Evolutionary conservation across 768 basidiomycete species (phyloP).

Genomic region (Piloderma croceum): DNA sequence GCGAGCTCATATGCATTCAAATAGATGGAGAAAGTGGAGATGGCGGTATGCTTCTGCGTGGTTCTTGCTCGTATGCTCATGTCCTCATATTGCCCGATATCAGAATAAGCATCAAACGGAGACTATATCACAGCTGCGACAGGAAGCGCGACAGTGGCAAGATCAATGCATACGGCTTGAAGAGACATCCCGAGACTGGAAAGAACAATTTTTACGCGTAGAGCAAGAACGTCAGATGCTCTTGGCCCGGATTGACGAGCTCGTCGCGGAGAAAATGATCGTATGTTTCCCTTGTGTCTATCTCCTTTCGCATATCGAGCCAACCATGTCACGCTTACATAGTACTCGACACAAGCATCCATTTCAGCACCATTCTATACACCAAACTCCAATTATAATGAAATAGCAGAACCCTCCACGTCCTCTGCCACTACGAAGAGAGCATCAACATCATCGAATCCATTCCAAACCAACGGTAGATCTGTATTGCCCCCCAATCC

Average conservation of each 20-base stretch:
- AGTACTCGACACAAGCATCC: conserved; percentile 3
- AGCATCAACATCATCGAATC: conserved; percentile 25
- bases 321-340: conserved; percentile 8
- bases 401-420: conserved; percentile 23
- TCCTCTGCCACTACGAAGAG: conserved; percentile 26
- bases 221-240: conserved; percentile 62
- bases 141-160: conserved; percentile 69
- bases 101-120: conserved; percentile 58
- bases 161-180: conserved; percentile 50
- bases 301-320: conserved; percentile 1
- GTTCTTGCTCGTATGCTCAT: conserved; percentile 3
- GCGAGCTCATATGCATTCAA: conserved; percentile 4
- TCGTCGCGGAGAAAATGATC: conserved; percentile 44
- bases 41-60: conserved; percentile 37
- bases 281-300: conserved; percentile 27
- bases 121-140: conserved; percentile 53
- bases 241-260: conserved; percentile 52
- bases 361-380: conserved; percentile 24
- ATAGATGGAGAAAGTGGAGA: conserved; percentile 51
- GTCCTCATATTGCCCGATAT: neutral
- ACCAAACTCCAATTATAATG: conserved; percentile 26
- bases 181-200: conserved; percentile 59
- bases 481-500: conserved; percentile 22
- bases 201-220: conserved; percentile 71
- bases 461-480: too few species aligned